These are phyloP conservation scores for Meredithiella fracta DNA, from an alignment of 2,329 filamentous ascomycete species.

Conservation along the genomic window DNA sequence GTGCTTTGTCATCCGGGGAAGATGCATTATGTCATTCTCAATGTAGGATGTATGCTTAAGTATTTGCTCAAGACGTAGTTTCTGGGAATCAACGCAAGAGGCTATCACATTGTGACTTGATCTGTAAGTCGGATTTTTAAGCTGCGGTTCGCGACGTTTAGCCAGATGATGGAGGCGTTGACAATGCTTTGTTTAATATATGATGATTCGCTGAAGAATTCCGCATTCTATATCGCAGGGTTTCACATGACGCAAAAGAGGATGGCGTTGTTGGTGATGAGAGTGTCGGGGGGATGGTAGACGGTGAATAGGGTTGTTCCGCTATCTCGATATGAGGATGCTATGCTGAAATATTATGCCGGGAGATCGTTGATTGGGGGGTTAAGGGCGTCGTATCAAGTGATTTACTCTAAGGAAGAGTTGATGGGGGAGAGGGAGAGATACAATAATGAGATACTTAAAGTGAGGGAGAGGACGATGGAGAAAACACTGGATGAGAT, in stretches of 20 bases:
- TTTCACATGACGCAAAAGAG: constrained; percentile 2
- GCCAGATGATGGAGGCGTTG: no score
- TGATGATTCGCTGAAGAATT: no score
- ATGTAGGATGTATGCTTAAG: not conserved
- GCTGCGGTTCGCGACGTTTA: no score
- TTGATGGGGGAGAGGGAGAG: not conserved
- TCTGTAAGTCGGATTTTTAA: no score
- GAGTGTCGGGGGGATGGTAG: not conserved
- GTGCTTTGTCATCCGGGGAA: not conserved
- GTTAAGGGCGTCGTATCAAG: not conserved
- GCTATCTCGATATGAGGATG: no score
- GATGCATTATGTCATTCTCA: constrained; percentile 3
- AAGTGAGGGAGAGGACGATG: no score
- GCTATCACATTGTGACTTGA: no score
- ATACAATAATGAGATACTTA: not conserved
- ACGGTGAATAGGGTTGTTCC: not conserved
- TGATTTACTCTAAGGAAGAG: not conserved
- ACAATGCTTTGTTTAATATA: no score
- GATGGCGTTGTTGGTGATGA: not conserved
- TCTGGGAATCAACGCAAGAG: no score
- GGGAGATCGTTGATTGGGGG: not conserved
- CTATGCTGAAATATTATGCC: not conserved
- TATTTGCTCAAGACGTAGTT: no score
- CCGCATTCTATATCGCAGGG: not conserved
- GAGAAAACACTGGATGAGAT: no score